Conservation (phyloP, 306 rosid species). For the Leucaena leucocephala region DNA sequence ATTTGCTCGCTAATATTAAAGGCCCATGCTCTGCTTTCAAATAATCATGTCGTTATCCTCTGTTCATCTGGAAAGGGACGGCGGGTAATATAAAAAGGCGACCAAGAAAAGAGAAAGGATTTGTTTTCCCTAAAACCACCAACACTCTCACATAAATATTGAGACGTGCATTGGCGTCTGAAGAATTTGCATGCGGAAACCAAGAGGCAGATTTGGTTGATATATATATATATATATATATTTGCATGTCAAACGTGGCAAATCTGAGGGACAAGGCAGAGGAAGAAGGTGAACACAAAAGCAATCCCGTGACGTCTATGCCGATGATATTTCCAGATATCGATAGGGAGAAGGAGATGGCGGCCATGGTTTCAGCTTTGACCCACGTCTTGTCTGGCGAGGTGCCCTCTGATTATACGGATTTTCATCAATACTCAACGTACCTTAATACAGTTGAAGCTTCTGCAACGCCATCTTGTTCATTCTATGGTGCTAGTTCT, state of each 20-base stretch:
- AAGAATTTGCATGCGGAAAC: slow-evolving; percentile 20
- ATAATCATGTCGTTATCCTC: background rate
- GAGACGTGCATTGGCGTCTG: background rate
- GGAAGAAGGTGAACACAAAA: background rate
- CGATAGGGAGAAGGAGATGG: slow-evolving; percentile 53
- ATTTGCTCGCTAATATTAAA: slow-evolving; percentile 8
- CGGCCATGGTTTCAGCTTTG: slow-evolving; percentile 53
- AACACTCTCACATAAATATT: background rate
- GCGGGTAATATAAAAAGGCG: background rate
- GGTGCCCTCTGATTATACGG: background rate
- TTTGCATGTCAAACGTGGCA: slow-evolving; percentile 29
- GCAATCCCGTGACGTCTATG: slow-evolving; percentile 20
- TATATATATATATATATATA: background rate
- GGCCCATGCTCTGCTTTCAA: background rate
- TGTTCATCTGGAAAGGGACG: background rate
- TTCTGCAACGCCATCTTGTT: slow-evolving; percentile 34
- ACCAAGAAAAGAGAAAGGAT: background rate
- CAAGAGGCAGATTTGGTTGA: background rate
- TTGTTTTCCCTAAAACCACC: background rate
- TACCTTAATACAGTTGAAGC: background rate
- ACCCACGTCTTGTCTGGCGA: slow-evolving; percentile 47
- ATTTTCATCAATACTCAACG: background rate
- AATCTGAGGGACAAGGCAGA: slow-evolving; percentile 24
- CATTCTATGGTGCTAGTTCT: slow-evolving; percentile 31
- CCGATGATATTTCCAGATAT: slow-evolving; percentile 36